Base-by-base conservation (phyloP, 495 filamentous ascomycete species). In the Thermothielavioides terrestris region DNA sequence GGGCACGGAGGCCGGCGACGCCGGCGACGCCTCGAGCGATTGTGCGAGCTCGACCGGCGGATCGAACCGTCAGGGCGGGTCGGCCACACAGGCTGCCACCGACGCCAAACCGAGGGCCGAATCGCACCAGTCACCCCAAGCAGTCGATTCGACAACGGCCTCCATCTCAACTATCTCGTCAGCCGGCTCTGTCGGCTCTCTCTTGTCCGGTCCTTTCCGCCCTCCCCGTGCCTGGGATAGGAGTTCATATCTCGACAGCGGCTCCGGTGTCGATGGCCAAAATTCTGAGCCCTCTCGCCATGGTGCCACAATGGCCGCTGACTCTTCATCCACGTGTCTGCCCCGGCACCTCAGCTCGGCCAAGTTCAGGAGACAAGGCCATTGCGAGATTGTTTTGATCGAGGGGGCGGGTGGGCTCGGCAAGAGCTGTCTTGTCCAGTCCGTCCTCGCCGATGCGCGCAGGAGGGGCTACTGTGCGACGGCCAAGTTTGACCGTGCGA, bases 401-500 rank as follows among this genome's bases (percentile, higher is more conserved):
- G 79, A 80, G 42, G 89, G 88, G 8, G 73, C 77, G 30, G 81
- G 84, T 28, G 89, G 89, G 0, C 73, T 89, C 22, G 89, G 89
- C 11, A 95, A 95, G 63, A 88, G 86, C 23, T 84, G 81, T 53
- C 77, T 95, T 7, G 74, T 92, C 20, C 87, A 89, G 58, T 84
- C 81, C 23, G 79, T 89, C 9, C 80, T 91, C 49, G 74, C 79
- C 14, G 75, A 82, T 28, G 88, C 86, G 8, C 79, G 89, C 36
- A 79, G 79, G 49, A 67, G 70, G 54, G 88, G 88, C 1, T 95
- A 91, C 57, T 89, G 88, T 58, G 85, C 87, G 0, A 83, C 83
- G 30, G 82, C 88, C 17, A 90, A 89, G 62, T 88, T 95, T 53
- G 89, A 94, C 55, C 80, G 80, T n/a, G 80, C 85, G 4, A 80